Percentiles rank a stretch among this genome's conserved stretches.
Evolutionary conservation across 345 rosid genomes (phyloP).

Genomic region (Sisymbrium irio): DNA sequence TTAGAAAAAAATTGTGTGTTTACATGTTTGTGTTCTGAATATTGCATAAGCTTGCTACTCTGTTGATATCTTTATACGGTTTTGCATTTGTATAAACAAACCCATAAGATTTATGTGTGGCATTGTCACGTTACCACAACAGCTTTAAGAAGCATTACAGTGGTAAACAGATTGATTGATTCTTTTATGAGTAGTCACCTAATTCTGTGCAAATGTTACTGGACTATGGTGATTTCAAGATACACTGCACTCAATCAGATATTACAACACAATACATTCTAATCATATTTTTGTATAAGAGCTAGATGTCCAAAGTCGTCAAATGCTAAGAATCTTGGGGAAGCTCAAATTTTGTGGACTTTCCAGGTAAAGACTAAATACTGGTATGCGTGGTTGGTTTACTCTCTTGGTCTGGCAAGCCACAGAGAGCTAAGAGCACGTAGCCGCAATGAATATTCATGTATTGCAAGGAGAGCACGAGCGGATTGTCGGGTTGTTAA

Average conservation of each 20-base stretch:
- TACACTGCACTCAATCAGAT: not conserved
- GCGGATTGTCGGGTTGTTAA: constrained; percentile 91
- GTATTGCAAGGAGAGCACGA: constrained; percentile 85
- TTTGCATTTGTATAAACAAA: not conserved
- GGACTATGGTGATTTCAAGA: not conserved
- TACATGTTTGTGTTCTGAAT: not conserved
- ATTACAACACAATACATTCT: constrained; percentile 15
- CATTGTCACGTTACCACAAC: not conserved
- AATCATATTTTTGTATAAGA: constrained; percentile 16
- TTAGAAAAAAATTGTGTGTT: not conserved
- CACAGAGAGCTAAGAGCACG: constrained; percentile 97
- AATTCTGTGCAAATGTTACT: not conserved
- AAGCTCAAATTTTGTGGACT: constrained; percentile 8
- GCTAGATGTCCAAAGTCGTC: constrained; percentile 13
- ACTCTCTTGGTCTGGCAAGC: constrained; percentile 95
- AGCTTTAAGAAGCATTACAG: not conserved
- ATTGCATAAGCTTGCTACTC: not conserved
- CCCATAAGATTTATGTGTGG: not conserved
- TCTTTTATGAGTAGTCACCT: not conserved
- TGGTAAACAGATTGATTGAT: not conserved
- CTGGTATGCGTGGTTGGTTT: constrained; percentile 27
- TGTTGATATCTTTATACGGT: not conserved
- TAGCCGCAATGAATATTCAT: constrained; percentile 76
- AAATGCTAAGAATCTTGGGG: constrained; percentile 17
- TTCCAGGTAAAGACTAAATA: constrained; percentile 21